Base-by-base conservation (phyloP, 2,329 filamentous ascomycete species). In the Tolypocladium endophyticum region DNA sequence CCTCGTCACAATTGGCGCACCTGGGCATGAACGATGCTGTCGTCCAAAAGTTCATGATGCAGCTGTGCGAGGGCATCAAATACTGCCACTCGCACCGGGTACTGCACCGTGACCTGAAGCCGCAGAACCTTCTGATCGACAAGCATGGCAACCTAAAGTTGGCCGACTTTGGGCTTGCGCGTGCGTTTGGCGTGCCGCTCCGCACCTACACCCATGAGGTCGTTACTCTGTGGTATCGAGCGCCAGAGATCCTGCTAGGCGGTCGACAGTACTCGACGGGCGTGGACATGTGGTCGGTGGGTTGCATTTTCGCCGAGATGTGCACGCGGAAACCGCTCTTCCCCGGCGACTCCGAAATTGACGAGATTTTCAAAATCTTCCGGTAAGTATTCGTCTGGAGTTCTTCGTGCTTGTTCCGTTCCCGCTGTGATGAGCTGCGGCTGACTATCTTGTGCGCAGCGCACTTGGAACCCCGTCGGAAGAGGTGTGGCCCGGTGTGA, bases 301-400 rank as follows among this genome's bases (percentile, higher is more conserved):
- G 92, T 63, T 94, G 91, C 74, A 96, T 96, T 74, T 96, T 96
- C 73, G 92, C 92, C 12, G 92, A 96, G 75, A 96, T 96, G 92
- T 95, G 90, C 76, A 96, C 92, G 1, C 85, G 90, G 69, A 96
- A 95, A 76, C 91, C 92, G 6, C 80, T 96, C 52, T 96, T 96
- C 79, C 91, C 92, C 16, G 92, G 92, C 61, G 92, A 96, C 72
- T 94, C 90, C 88, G 74, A 77, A 58, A 76, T 76, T 69, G 75
- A 77, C 61, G 74, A 77, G 64, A 77, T 76, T 63, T 76, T 77
- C 65, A 76, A 73, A 61, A 76, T 77, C 72, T 96, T 96, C 86
- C 85, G 87, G 90, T 91, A 78, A 68, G 81, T n/a, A 23, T 16
- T 20, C 18, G 23, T 12, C 23, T 6, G 30, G 8, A 1, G 14